Conservation (phyloP, 177 flowering plant genomes). For the Vitis hybrid region DNA sequence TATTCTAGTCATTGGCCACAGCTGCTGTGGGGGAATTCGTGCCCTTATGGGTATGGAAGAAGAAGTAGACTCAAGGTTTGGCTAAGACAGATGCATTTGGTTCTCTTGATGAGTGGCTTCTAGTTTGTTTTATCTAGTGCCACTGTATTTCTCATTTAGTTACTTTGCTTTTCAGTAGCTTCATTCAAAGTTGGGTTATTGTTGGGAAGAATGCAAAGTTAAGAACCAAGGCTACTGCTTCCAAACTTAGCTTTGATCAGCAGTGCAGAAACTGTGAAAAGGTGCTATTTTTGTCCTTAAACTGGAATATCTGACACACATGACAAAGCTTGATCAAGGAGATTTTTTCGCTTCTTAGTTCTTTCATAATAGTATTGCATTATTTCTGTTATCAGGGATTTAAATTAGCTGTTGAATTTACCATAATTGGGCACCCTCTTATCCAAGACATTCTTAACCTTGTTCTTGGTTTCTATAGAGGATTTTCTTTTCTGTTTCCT, state of each 20-base stretch:
- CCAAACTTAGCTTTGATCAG: constrained; percentile 71
- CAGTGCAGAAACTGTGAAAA: constrained; percentile 95
- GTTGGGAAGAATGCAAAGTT: constrained; percentile 65
- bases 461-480: too few relatives aligned
- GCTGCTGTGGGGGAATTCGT: constrained; percentile 91
- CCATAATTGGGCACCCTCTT: too few relatives aligned
- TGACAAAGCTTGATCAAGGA: too few relatives aligned
- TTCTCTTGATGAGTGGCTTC: neutral
- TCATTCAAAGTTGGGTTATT: constrained; percentile 71
- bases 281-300: constrained; percentile 34
- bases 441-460: too few relatives aligned
- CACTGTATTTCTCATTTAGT: constrained; percentile 9
- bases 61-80: constrained; percentile 63
- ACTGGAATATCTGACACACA: too few relatives aligned
- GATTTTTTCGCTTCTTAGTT: too few relatives aligned
- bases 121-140: neutral
- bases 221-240: constrained; percentile 58
- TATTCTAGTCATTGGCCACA: constrained; percentile 84
- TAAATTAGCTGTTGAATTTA: too few relatives aligned
- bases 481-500: too few relatives aligned
- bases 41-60: constrained; percentile 94
- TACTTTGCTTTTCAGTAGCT: constrained; percentile 53
- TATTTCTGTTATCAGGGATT: too few relatives aligned
- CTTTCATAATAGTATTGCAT: too few relatives aligned
- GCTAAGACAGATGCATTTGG: neutral